phyloP scores from a whole-genome alignment of 2,329 filamentous ascomycete species.

The Monosporascus sp. region DNA sequence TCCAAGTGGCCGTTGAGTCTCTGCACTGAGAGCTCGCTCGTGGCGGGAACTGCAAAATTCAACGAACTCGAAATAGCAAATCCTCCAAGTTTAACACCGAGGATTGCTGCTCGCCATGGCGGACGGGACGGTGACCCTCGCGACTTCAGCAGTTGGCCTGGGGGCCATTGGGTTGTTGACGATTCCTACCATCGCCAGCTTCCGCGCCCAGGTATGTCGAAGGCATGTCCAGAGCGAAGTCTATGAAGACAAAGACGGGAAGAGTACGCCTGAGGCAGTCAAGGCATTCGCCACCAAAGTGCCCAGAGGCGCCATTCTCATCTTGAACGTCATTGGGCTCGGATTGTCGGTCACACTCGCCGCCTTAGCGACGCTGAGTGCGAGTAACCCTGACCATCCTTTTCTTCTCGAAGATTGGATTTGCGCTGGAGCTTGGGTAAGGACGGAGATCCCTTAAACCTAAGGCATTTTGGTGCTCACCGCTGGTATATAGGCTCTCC shows the following conservation, averaged over 20 bases:
- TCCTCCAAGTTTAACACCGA: conserved; percentile 8
- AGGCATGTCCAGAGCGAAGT: conserved; percentile 32
- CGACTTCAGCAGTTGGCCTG: conserved; percentile 20
- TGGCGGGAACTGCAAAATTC: neutral
- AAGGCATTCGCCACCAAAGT: conserved; percentile 55
- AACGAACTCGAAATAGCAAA: neutral
- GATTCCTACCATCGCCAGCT: conserved; percentile 15
- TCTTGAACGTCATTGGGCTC: conserved; percentile 49
- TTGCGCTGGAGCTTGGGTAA: conserved; percentile 56
- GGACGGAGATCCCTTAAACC: conserved; percentile 20
- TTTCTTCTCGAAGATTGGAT: conserved; percentile 55
- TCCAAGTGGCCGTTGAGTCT: no score
- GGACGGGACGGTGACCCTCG: conserved; percentile 12
- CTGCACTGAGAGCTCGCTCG: no score
- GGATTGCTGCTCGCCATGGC: conserved; percentile 12
- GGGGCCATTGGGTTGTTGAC: conserved; percentile 18
- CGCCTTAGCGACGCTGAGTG: conserved; percentile 42
- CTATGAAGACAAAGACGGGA: conserved; percentile 67
- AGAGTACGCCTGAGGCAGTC: conserved; percentile 58
- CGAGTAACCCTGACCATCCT: conserved; percentile 22
- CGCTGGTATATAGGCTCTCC: conserved; percentile 34
- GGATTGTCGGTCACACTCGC: conserved; percentile 51
- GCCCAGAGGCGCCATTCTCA: conserved; percentile 49
- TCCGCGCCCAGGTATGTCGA: conserved; percentile 13
- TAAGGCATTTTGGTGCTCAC: conserved; percentile 12